Conservation (phyloP, 2,329 filamentous ascomycete genomes). For the Trichoderma guizhouense region DNA sequence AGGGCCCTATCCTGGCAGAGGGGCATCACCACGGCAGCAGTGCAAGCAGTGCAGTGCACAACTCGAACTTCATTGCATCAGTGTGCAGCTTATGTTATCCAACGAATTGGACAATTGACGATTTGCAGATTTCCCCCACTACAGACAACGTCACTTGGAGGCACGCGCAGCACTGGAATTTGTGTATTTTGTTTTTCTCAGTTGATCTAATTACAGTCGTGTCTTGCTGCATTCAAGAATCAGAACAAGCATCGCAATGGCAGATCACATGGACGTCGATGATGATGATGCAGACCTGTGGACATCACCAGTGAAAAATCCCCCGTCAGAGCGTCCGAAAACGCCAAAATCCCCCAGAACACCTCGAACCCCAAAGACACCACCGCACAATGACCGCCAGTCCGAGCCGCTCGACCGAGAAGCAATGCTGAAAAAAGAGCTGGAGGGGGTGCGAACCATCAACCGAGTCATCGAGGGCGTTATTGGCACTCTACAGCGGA, state of each 20-base stretch:
- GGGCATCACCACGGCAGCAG: conserved; percentile 13
- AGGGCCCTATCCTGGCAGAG: neutral
- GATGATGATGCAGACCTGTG: conserved; percentile 51
- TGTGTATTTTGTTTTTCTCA: neutral
- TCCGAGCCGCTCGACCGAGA: conserved; percentile 62
- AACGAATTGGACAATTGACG: neutral
- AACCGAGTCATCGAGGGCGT: conserved; percentile 84
- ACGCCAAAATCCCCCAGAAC: conserved; percentile 46
- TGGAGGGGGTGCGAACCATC: conserved; percentile 79
- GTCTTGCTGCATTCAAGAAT: neutral
- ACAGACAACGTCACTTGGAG: conserved; percentile 3
- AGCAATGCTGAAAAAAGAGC: conserved; percentile 69
- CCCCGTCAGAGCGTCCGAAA: conserved; percentile 31
- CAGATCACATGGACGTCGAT: conserved; percentile 44
- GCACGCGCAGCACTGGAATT: neutral
- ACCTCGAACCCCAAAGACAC: conserved; percentile 47
- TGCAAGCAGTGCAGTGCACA: neutral
- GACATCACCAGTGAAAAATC: conserved; percentile 41
- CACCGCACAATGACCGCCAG: conserved; percentile 36
- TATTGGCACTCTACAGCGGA: conserved; percentile 66
- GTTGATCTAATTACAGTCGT: neutral
- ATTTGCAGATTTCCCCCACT: neutral
- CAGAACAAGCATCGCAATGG: conserved; percentile 32
- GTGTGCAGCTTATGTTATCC: neutral
- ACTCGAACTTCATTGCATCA: neutral